These are phyloP conservation scores for Lentinula raphanica DNA, from an alignment of 768 basidiomycete species.

Conservation along the genomic window DNA sequence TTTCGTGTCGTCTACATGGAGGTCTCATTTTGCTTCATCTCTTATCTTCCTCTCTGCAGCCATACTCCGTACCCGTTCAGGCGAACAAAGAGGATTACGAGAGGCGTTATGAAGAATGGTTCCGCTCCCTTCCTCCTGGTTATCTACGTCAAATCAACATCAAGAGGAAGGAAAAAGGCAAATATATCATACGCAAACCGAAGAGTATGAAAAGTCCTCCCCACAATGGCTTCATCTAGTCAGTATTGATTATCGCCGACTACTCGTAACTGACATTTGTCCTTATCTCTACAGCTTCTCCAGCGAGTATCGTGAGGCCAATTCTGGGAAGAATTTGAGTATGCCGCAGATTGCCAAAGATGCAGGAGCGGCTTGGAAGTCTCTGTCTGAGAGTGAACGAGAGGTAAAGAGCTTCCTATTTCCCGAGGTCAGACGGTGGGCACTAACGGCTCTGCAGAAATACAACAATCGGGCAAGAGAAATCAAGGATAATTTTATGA, in stretches of 20 bases:
- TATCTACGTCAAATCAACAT: slow-evolving; percentile 28
- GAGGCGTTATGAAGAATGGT: slow-evolving; percentile 25
- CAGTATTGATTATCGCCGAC: background rate
- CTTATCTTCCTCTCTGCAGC: too few relatives aligned
- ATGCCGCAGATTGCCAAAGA: slow-evolving; percentile 5
- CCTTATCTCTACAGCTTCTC: slow-evolving; percentile 12
- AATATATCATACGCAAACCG: slow-evolving; percentile 10
- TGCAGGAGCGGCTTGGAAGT: slow-evolving; percentile 24
- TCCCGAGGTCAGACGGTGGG: background rate
- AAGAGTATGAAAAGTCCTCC: slow-evolving; percentile 3
- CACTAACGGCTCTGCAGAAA: background rate
- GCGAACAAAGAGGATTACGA: slow-evolving; percentile 20
- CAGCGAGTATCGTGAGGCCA: slow-evolving; percentile 12
- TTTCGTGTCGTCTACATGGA: too few relatives aligned
- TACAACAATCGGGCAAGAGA: background rate
- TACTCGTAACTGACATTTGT: background rate
- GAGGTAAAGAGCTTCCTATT: slow-evolving; percentile 14
- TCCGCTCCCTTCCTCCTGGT: slow-evolving; percentile 12
- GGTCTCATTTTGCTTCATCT: too few relatives aligned
- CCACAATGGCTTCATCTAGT: slow-evolving; percentile 20
- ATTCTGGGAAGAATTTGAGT: slow-evolving; percentile 14
- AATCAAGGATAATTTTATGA: background rate
- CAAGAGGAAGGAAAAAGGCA: slow-evolving; percentile 22
- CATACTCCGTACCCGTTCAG: background rate
- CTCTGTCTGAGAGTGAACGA: slow-evolving; percentile 27